Evolutionary conservation across 140 eudicot species (phyloP).

Genomic region (Ambrosia hybrid): DNA sequence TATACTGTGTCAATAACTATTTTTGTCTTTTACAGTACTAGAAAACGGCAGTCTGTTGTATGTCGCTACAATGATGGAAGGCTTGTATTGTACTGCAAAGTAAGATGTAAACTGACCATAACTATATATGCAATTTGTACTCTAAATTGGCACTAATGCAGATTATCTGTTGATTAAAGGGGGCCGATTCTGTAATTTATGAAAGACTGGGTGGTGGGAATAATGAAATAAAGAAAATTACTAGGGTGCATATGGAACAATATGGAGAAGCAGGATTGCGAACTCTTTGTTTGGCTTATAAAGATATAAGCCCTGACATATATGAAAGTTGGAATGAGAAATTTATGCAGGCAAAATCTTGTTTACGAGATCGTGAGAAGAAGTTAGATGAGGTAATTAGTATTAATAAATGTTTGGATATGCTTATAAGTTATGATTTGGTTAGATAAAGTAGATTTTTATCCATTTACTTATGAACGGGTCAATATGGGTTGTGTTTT

Average conservation of each 20-base stretch:
- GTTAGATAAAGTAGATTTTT: background rate
- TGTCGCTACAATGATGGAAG: slow-evolving; percentile 91
- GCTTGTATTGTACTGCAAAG: slow-evolving; percentile 91
- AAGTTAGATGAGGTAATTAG: slow-evolving; percentile 81
- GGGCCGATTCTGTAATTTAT: background rate
- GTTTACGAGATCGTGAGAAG: slow-evolving; percentile 85
- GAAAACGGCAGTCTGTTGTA: slow-evolving; percentile 96
- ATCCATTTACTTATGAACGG: no score
- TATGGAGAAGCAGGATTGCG: slow-evolving; percentile 93
- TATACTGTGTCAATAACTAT: slow-evolving; percentile 22
- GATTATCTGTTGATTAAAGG: background rate
- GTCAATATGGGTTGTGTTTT: slow-evolving; percentile 3
- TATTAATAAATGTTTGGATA: background rate
- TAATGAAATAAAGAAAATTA: slow-evolving; percentile 40
- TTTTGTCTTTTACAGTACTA: slow-evolving; percentile 48
- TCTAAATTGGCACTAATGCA: background rate
- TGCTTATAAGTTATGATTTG: background rate
- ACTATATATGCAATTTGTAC: slow-evolving; percentile 18
- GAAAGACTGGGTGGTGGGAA: background rate
- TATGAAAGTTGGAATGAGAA: slow-evolving; percentile 92
- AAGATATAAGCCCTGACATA: slow-evolving; percentile 53
- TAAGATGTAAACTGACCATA: slow-evolving; percentile 21
- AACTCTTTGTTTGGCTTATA: slow-evolving; percentile 86
- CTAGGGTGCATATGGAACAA: slow-evolving; percentile 82
- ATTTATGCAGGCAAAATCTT: slow-evolving; percentile 83